Conservation (phyloP, 2,329 filamentous ascomycete genomes). For the Botrytis aclada region DNA sequence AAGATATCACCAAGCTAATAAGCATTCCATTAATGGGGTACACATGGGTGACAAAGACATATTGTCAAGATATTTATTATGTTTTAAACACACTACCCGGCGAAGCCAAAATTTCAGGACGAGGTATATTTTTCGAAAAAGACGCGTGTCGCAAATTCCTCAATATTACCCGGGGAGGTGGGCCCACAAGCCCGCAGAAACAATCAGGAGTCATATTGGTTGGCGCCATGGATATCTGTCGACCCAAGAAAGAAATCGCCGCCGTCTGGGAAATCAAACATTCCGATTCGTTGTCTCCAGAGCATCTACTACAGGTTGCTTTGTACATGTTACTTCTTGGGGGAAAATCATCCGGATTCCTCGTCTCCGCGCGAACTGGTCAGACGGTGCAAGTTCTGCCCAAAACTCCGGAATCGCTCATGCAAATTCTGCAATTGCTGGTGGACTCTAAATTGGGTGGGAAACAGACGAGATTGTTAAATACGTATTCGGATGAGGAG, state of each 20-base stretch:
- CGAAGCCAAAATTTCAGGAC: not conserved
- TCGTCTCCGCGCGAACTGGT: constrained; percentile 13
- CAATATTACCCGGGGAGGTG: not conserved
- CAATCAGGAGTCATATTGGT: not conserved
- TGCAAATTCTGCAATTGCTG: constrained; percentile 2
- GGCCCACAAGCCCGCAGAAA: not conserved
- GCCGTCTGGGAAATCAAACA: constrained; percentile 14
- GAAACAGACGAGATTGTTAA: not conserved
- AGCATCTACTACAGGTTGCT: constrained; percentile 8
- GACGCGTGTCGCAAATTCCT: not conserved
- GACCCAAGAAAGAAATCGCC: not conserved
- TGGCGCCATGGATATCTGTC: constrained; percentile 9
- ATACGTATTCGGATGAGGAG: constrained; percentile 15
- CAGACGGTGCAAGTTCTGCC: constrained; percentile 13
- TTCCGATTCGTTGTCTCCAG: constrained; percentile 2
- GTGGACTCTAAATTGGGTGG: constrained; percentile 10
- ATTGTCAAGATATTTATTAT: not conserved
- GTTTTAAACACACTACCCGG: not conserved
- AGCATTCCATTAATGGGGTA: not conserved
- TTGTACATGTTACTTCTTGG: constrained; percentile 14
- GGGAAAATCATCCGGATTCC: not conserved
- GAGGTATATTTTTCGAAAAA: constrained; percentile 3
- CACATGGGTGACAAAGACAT: not conserved
- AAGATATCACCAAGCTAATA: constrained; percentile 8
- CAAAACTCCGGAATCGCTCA: not conserved